Evolutionary conservation across 2,329 filamentous ascomycete species (phyloP).

Genomic region (Amylocarpus encephaloides): DNA sequence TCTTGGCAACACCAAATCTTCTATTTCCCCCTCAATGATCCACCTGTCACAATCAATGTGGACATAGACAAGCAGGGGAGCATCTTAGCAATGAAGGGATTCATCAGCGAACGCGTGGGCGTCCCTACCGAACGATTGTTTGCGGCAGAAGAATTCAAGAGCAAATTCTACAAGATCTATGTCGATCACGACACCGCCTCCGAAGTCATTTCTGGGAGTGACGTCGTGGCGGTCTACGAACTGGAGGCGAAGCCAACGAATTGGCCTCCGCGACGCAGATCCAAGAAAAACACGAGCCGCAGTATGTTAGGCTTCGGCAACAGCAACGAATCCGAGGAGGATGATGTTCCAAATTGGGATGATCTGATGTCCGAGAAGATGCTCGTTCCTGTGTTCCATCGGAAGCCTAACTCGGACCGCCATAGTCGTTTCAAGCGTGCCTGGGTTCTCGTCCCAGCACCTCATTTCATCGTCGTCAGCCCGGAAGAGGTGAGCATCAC

Average conservation of each 20-base stretch:
- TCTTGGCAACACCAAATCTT: constrained; percentile 70
- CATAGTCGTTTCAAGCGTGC: constrained; percentile 29
- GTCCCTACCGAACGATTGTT: constrained; percentile 63
- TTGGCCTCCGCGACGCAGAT: constrained; percentile 50
- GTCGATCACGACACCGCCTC: constrained; percentile 62
- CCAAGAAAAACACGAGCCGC: constrained; percentile 35
- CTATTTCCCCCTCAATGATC: constrained; percentile 70
- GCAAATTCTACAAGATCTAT: constrained; percentile 82
- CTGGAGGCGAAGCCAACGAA: constrained; percentile 76
- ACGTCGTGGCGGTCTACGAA: constrained; percentile 68
- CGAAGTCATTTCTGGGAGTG: constrained; percentile 60
- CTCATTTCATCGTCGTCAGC: constrained; percentile 69
- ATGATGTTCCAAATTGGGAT: constrained; percentile 45
- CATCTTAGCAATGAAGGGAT: constrained; percentile 62
- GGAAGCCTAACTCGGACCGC: constrained; percentile 36
- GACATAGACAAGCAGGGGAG: constrained; percentile 74
- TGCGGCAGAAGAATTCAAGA: constrained; percentile 73
- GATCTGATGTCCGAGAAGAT: constrained; percentile 58
- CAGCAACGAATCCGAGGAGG: constrained; percentile 40
- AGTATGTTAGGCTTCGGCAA: constrained; percentile 40
- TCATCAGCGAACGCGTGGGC: constrained; percentile 60
- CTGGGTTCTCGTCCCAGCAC: constrained; percentile 31
- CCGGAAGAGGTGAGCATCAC: constrained; percentile 56
- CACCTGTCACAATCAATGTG: constrained; percentile 65
- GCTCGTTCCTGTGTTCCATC: constrained; percentile 66